Conservation (phyloP, 352 stramenopile genomes). For the Phytopythium litorale region DNA sequence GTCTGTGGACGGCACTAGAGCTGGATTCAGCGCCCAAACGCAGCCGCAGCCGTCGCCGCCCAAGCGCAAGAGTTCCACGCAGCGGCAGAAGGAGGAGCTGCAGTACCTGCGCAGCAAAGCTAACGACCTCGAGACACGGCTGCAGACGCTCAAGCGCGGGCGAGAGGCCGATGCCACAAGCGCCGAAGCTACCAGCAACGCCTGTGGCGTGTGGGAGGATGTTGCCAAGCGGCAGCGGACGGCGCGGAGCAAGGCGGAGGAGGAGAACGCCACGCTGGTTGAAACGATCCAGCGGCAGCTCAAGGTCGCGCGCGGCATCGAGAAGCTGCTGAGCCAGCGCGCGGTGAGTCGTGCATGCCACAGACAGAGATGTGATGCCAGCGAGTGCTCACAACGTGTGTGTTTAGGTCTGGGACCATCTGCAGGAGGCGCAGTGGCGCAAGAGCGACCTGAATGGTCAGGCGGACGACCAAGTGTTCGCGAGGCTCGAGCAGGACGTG, state of each 20-base stretch:
- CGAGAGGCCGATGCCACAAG: not conserved
- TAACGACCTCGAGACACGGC: not conserved
- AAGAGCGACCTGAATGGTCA: not conserved
- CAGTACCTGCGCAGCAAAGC: conserved; percentile 5
- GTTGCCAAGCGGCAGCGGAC: conserved; percentile 2
- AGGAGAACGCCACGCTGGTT: conserved; percentile 5
- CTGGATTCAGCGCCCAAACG: too few relatives aligned
- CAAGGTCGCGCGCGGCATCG: not conserved
- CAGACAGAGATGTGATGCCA: too few relatives aligned
- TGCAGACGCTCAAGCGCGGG: conserved; percentile 5
- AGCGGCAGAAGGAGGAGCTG: conserved; percentile 9
- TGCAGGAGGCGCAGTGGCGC: not conserved
- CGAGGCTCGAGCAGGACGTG: not conserved
- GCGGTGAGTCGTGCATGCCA: not conserved
- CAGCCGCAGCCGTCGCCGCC: not conserved
- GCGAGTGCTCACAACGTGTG: not conserved
- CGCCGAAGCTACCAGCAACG: not conserved
- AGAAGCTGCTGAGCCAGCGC: conserved; percentile 8
- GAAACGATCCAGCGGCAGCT: conserved; percentile 2
- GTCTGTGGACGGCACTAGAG: too few relatives aligned
- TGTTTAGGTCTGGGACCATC: conserved; percentile 1
- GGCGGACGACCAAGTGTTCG: not conserved
- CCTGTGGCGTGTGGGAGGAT: not conserved
- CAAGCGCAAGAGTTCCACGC: conserved; percentile 5
- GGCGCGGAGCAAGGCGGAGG: not conserved